phyloP scores from a whole-genome alignment of 163 green algal species.

The Chloroidium sp. region DNA sequence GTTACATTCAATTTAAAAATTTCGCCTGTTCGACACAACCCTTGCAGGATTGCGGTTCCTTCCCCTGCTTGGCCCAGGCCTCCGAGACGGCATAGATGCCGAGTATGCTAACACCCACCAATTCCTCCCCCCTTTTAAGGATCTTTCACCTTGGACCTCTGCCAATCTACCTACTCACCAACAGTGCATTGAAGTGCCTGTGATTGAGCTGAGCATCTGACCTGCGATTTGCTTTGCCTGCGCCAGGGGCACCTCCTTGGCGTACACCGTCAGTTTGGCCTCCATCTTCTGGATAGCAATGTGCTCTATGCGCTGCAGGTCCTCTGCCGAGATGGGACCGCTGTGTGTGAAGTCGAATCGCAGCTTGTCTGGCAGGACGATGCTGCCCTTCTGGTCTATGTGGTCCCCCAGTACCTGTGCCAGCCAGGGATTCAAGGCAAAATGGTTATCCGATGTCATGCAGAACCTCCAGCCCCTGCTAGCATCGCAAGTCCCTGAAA shows the following conservation, averaged over 20 bases:
- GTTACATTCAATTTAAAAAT: too few species aligned
- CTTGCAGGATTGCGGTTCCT: too few species aligned
- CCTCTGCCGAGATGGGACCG: conserved; percentile 47
- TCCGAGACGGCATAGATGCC: too few species aligned
- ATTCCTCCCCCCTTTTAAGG: too few species aligned
- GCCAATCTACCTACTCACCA: too few species aligned
- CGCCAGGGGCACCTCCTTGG: conserved; percentile 73
- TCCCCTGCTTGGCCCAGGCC: too few species aligned
- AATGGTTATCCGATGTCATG: too few species aligned
- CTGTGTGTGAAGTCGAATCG: conserved; percentile 97
- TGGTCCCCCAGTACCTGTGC: conserved; percentile 71
- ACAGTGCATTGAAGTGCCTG: not conserved
- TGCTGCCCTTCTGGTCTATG: conserved; percentile 94
- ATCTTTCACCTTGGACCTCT: too few species aligned
- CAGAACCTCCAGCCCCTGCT: too few species aligned
- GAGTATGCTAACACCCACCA: too few species aligned
- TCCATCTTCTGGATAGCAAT: conserved; percentile 52
- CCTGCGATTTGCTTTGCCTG: conserved; percentile 74
- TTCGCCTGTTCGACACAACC: too few species aligned
- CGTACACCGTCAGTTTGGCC: conserved; percentile 54
- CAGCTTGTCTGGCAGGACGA: conserved; percentile 85
- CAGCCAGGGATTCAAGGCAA: not conserved
- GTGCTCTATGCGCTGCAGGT: conserved; percentile 69
- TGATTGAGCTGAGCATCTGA: not conserved
- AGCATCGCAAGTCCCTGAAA: too few species aligned